These are phyloP conservation scores for Blastomyces emzantsi DNA, from an alignment of 2,329 filamentous ascomycete species.

Conservation along the genomic window DNA sequence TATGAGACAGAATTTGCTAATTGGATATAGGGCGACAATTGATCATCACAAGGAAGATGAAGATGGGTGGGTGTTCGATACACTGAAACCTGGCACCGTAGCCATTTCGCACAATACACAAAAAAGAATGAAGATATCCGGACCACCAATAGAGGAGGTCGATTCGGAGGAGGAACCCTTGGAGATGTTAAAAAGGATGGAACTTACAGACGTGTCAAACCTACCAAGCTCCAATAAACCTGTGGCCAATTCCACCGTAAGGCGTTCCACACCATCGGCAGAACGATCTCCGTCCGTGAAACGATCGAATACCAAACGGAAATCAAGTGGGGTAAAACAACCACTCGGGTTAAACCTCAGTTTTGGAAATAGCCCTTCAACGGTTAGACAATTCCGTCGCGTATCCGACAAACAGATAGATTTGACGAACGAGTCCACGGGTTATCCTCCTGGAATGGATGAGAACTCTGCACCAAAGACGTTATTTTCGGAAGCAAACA, in stretches of 20 bases:
- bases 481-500: slow-evolving; percentile 28
- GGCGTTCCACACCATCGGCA: slow-evolving; percentile 38
- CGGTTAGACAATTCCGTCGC: slow-evolving; percentile 81
- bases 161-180: slow-evolving; percentile 31
- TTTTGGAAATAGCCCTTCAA: slow-evolving; percentile 88
- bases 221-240: slow-evolving; percentile 35
- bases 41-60: slow-evolving; percentile 50
- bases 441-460: slow-evolving; percentile 26
- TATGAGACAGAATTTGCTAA: neutral
- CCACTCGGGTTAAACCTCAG: slow-evolving; percentile 83
- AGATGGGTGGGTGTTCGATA: slow-evolving; percentile 95
- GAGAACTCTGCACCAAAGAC: slow-evolving; percentile 35
- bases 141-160: slow-evolving; percentile 28
- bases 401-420: slow-evolving; percentile 59
- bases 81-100: slow-evolving; percentile 62
- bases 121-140: slow-evolving; percentile 40
- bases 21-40: slow-evolving; percentile 49
- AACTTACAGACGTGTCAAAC: slow-evolving; percentile 28
- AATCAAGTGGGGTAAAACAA: slow-evolving; percentile 52
- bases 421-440: slow-evolving; percentile 20
- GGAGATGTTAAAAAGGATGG: slow-evolving; percentile 34
- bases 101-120: slow-evolving; percentile 47
- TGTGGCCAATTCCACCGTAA: slow-evolving; percentile 51
- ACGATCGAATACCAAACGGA: slow-evolving; percentile 33
- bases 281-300: slow-evolving; percentile 35